Percentiles rank a stretch among this genome's conserved stretches.
Conservation (phyloP, 2,329 filamentous ascomycete species). For the Nothophoma quercina region DNA sequence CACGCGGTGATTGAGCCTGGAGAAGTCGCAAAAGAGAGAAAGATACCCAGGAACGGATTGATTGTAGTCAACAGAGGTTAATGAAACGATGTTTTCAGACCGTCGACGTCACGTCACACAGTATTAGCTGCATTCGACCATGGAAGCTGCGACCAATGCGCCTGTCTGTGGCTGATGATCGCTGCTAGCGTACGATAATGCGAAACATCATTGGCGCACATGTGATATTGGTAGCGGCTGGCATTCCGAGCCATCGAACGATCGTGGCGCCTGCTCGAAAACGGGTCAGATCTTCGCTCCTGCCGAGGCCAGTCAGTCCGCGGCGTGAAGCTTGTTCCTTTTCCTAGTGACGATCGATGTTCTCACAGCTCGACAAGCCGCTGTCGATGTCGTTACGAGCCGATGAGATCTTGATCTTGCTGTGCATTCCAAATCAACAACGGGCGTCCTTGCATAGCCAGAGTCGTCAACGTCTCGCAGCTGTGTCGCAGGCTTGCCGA, state of each 20-base stretch:
- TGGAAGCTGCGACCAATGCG: constrained; percentile 13
- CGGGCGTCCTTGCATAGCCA: constrained; percentile 4
- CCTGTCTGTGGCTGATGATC: constrained; percentile 25
- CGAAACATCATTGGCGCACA: constrained; percentile 5
- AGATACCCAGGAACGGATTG: not conserved
- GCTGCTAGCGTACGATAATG: constrained; percentile 5
- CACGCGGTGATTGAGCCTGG: not conserved
- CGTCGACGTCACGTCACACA: constrained; percentile 24
- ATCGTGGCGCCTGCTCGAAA: constrained; percentile 12
- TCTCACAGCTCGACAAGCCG: constrained; percentile 8
- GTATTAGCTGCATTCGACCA: constrained; percentile 10
- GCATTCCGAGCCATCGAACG: not conserved
- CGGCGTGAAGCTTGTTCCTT: constrained; percentile 11
- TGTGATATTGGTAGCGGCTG: constrained; percentile 3
- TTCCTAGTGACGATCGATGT: constrained; percentile 6
- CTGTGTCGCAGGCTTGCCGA: constrained; percentile 2
- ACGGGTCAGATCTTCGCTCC: constrained; percentile 9
- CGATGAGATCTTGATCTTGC: not conserved
- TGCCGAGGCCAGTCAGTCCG: constrained; percentile 1
- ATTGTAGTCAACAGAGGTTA: constrained; percentile 14
- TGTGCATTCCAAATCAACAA: constrained; percentile 9
- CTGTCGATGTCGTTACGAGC: not conserved
- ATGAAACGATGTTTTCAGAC: constrained; percentile 19
- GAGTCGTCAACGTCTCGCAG: constrained; percentile 1
- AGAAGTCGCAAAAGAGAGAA: not conserved